phyloP scores from a whole-genome alignment of 2,329 filamentous ascomycete genomes.

The Paecilomyces niveus region DNA sequence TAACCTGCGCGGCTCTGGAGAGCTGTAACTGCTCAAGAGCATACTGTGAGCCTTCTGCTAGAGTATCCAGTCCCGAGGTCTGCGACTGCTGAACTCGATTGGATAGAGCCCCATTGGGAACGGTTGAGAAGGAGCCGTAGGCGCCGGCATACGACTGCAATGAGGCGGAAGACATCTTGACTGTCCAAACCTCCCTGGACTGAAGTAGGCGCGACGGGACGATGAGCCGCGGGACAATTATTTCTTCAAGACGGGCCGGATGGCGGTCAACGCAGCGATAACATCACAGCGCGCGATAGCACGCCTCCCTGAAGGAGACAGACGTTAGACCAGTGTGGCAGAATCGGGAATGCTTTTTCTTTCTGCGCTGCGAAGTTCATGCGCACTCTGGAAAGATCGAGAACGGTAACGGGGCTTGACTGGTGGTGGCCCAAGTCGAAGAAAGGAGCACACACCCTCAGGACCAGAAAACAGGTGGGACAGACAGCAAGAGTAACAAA shows the following conservation, averaged over 20 bases:
- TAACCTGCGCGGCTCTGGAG: slow-evolving; percentile 42
- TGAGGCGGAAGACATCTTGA: slow-evolving; percentile 24
- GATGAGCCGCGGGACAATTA: not conserved
- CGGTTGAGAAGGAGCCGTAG: slow-evolving; percentile 22
- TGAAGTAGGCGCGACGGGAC: slow-evolving; percentile 42
- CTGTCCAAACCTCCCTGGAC: slow-evolving; percentile 3
- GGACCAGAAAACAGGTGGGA: not conserved
- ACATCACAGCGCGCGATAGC: not conserved
- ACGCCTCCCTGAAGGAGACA: not conserved
- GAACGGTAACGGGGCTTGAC: not conserved
- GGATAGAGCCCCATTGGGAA: slow-evolving; percentile 12
- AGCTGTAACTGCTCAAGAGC: slow-evolving; percentile 61
- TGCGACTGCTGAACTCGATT: slow-evolving; percentile 27
- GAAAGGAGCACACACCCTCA: not conserved
- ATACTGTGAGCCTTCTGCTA: slow-evolving; percentile 66
- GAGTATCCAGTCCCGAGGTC: slow-evolving; percentile 53
- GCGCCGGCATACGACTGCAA: slow-evolving; percentile 20
- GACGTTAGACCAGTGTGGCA: not conserved
- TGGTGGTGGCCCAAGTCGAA: not conserved
- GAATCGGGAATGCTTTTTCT: not conserved
- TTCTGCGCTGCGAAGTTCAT: not conserved
- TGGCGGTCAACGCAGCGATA: not conserved
- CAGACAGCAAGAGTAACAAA: not conserved
- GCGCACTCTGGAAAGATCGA: not conserved
- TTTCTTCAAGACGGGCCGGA: not conserved